These are phyloP conservation scores for Colletotrichum tamarilloi DNA, from an alignment of 2,329 filamentous ascomycete species.

Conservation along the genomic window DNA sequence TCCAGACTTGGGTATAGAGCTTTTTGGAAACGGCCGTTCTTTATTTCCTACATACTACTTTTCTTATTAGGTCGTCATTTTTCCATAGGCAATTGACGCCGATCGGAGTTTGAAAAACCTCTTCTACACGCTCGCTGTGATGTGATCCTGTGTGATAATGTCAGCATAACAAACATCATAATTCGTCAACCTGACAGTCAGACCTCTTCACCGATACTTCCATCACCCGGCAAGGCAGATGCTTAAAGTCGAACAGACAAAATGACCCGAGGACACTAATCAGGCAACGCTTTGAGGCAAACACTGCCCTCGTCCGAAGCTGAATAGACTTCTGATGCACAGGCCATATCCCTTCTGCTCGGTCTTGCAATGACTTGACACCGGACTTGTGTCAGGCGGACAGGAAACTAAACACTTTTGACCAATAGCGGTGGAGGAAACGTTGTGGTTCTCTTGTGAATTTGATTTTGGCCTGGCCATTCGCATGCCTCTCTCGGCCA, in stretches of 20 bases:
- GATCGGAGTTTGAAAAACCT: conserved; percentile 24
- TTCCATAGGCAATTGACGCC: conserved; percentile 35
- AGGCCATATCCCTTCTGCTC: conserved; percentile 10
- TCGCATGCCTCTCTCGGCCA: background rate
- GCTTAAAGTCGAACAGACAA: background rate
- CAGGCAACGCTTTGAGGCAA: background rate
- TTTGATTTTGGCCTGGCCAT: conserved; percentile 13
- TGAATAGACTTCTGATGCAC: background rate
- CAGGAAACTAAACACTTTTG: conserved; percentile 9
- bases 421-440: background rate
- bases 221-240: too few species aligned
- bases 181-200: too few species aligned
- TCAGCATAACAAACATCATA: too few species aligned
- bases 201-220: background rate
- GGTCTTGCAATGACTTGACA: conserved; percentile 10
- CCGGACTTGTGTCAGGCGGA: conserved; percentile 23
- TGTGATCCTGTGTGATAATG: background rate
- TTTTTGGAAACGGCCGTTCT: conserved; percentile 34
- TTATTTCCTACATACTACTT: conserved; percentile 26
- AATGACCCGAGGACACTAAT: background rate
- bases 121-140: background rate
- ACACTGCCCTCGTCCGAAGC: conserved; percentile 8
- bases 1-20: conserved; percentile 31
- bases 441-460: conserved; percentile 13
- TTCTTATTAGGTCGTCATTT: conserved; percentile 25